Evolutionary conservation across 2,329 filamentous ascomycete species (phyloP).

Genomic region (Proliferodiscus dingleyae): DNA sequence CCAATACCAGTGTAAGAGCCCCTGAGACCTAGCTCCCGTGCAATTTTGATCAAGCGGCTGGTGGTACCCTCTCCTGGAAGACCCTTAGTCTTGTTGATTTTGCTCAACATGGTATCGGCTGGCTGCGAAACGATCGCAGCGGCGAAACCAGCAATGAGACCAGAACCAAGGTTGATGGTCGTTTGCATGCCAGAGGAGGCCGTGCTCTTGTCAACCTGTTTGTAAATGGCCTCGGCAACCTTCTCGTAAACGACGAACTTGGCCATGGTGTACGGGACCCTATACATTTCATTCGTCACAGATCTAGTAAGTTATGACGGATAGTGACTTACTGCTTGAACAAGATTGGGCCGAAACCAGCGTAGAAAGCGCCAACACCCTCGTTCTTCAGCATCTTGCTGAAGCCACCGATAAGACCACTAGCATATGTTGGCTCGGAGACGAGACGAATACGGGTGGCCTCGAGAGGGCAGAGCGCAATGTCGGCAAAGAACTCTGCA

Average conservation of each 20-base stretch:
- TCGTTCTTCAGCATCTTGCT: constrained; percentile 77
- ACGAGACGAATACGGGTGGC: constrained; percentile 92
- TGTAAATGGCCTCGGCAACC: constrained; percentile 71
- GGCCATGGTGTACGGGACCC: constrained; percentile 89
- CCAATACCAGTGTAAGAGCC: constrained; percentile 79
- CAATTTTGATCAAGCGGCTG: constrained; percentile 81
- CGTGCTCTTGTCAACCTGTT: constrained; percentile 63
- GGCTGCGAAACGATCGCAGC: constrained; percentile 84
- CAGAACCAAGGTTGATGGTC: constrained; percentile 72
- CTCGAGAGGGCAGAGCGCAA: constrained; percentile 87
- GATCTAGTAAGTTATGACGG: background rate
- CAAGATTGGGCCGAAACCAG: constrained; percentile 81
- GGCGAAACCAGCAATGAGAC: constrained; percentile 77
- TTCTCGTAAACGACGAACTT: constrained; percentile 95
- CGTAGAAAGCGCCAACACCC: constrained; percentile 83
- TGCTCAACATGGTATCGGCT: constrained; percentile 88
- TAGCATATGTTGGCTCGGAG: constrained; percentile 80
- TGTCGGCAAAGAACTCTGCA: constrained; percentile 68
- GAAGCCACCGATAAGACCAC: constrained; percentile 73
- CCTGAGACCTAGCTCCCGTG: constrained; percentile 73
- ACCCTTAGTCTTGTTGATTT: constrained; percentile 95
- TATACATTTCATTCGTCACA: constrained; percentile 30
- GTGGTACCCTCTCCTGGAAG: constrained; percentile 78
- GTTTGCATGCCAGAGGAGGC: constrained; percentile 68
- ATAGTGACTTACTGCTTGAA: constrained; percentile 65